Base-by-base conservation (phyloP, 306 rosid genomes). In the Medicago arabica region DNA sequence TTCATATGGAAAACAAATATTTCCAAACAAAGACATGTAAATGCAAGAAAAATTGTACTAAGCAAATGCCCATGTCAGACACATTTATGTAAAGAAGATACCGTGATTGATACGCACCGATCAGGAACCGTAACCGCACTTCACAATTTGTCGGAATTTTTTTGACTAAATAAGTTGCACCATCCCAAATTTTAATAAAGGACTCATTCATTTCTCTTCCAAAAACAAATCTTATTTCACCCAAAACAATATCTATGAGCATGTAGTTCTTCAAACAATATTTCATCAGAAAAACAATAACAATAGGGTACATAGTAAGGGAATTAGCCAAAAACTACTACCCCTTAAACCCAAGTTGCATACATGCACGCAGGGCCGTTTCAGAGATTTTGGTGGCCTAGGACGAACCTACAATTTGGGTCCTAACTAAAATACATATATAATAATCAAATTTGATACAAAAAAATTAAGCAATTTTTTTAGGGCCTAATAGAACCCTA, bases 91-190 rank as follows among this genome's bases (percentile, higher is more conserved):
- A 44, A 17, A 43, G 17, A 77, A 46, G 43, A 69, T 46, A 23
- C 19, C 7, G 4, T 23, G 8, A 58, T 11, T 10, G 7, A 55
- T 9, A 55, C n/a, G 3, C 34, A 10, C 62, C 1, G 8, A 55
- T 19, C 31, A 28, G 31, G 31, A 28, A 28, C 2, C 23, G n/a
- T 9, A 4, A 18, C 28, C 18, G 46, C 38, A 11, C 47, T 62
- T 43, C 81, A 25, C 69, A 68, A 44, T 46, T 16, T 17, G 8
- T 43, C 74, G 44, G 4, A 21, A 16, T 16, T 18, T 41, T 10
- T 40, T 18, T n/a, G 5, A 50, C 28, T 41, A 40, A 76, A 76
- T 6, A 76, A 28, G 54, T 67, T 67, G 57, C 67, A 76, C 6
- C 17, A 17, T 19, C 5, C 58, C 23, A 58, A 46, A 69, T 17